Conservation (phyloP, 2,329 filamentous ascomycete species). For the Penicillium sp. region DNA sequence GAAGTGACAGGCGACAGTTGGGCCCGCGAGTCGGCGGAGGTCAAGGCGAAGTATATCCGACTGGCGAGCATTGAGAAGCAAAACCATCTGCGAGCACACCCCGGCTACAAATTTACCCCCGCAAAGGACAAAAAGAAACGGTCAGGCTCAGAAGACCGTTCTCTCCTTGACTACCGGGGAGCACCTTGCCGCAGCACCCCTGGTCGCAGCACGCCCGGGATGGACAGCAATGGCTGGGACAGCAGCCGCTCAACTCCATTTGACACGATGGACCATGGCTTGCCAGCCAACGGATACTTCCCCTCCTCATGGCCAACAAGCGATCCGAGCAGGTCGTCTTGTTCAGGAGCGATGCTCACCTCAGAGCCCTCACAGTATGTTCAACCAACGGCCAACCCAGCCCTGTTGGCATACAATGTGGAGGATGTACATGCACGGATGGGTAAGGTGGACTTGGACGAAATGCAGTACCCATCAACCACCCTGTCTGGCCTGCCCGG, state of each 20-base stretch:
- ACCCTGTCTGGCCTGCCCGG: conserved; percentile 51
- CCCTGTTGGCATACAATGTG: conserved; percentile 39
- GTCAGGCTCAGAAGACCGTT: conserved; percentile 49
- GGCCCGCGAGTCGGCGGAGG: conserved; percentile 74
- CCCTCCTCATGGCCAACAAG: conserved; percentile 57
- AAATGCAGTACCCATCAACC: conserved; percentile 37
- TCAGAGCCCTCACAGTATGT: conserved; percentile 57
- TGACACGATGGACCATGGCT: conserved; percentile 31
- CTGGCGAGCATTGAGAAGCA: conserved; percentile 80
- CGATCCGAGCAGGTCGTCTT: conserved; percentile 56
- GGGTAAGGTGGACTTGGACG: conserved; percentile 40
- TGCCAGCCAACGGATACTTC: conserved; percentile 37
- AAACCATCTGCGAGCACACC: conserved; percentile 85
- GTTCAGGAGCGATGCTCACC: conserved; percentile 53
- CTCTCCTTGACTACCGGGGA: conserved; percentile 22
- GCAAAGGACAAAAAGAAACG: conserved; percentile 62
- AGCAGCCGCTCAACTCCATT: conserved; percentile 45
- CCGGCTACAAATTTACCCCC: conserved; percentile 92
- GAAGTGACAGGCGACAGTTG: conserved; percentile 85
- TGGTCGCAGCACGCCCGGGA: conserved; percentile 31
- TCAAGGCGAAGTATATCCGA: conserved; percentile 76
- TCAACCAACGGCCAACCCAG: conserved; percentile 54
- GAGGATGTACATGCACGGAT: conserved; percentile 49
- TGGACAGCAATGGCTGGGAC: conserved; percentile 31
- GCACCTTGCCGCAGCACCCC: conserved; percentile 16